Evolutionary conservation across 768 basidiomycete species (phyloP).

Genomic region (Amanita rubescens): DNA sequence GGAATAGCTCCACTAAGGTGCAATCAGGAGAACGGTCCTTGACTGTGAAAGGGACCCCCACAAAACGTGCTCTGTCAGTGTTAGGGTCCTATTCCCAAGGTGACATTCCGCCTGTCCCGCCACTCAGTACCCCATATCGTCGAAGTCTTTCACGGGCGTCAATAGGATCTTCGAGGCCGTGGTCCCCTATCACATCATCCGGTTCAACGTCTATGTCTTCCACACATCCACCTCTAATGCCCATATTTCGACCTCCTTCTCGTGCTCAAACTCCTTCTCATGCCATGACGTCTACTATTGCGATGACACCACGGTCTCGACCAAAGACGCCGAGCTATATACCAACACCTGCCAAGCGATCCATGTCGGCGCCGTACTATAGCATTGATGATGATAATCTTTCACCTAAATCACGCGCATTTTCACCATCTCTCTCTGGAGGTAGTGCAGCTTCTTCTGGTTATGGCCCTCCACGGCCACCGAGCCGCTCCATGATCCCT

Average conservation of each 20-base stretch:
- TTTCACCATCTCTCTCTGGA: slow-evolving; percentile 52
- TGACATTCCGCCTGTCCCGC: slow-evolving; percentile 40
- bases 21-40: slow-evolving; percentile 40
- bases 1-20: slow-evolving; percentile 83
- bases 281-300: slow-evolving; percentile 24
- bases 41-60: slow-evolving; percentile 42
- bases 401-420: slow-evolving; percentile 44
- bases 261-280: slow-evolving; percentile 55
- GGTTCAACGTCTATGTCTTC: slow-evolving; percentile 62
- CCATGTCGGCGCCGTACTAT: slow-evolving; percentile 39
- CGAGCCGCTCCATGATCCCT: slow-evolving; percentile 80
- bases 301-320: slow-evolving; percentile 54
- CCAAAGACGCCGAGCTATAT: slow-evolving; percentile 78
- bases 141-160: slow-evolving; percentile 69
- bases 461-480: slow-evolving; percentile 55
- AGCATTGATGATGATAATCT: slow-evolving; percentile 42
- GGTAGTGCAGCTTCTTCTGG: slow-evolving; percentile 34
- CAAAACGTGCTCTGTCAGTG: slow-evolving; percentile 45
- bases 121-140: slow-evolving; percentile 41
- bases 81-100: slow-evolving; percentile 28
- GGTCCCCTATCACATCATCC: slow-evolving; percentile 71
- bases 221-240: slow-evolving; percentile 28
- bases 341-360: slow-evolving; percentile 52
- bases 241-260: slow-evolving; percentile 41
- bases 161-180: slow-evolving; percentile 71